Conservation (phyloP, 1,284 basidiomycete genomes). For the Rhodotorula glutinis region DNA sequence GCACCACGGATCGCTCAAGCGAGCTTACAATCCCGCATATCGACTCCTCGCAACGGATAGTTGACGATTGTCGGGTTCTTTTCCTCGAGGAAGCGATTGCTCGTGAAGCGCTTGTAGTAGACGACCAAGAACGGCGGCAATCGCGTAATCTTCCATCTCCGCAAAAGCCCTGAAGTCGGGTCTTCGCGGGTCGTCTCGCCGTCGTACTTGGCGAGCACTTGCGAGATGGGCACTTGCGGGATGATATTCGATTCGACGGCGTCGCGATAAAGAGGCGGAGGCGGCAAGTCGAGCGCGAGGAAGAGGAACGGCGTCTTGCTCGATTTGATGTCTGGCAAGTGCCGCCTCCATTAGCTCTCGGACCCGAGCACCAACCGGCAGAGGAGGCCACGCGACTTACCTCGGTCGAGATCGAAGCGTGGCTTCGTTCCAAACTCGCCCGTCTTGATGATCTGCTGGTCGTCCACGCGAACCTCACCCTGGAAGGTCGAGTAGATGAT, state of each 20-base stretch:
- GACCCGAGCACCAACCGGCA: background rate
- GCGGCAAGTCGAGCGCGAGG: conserved; percentile 89
- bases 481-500: conserved; percentile 92
- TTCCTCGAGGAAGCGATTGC: conserved; percentile 95
- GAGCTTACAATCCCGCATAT: conserved; percentile 79
- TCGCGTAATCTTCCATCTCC: conserved; percentile 80
- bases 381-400: conserved; percentile 51
- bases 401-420: conserved; percentile 83
- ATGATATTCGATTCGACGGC: conserved; percentile 95
- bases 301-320: conserved; percentile 87
- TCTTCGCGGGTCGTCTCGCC: conserved; percentile 63
- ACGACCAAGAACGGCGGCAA: conserved; percentile 90
- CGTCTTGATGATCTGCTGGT: conserved; percentile 79
- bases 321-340: conserved; percentile 71
- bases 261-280: conserved; percentile 95
- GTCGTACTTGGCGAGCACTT: conserved; percentile 93
- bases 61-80: conserved; percentile 99
- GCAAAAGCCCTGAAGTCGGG: conserved; percentile 80
- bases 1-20: background rate
- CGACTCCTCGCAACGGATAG: conserved; percentile 87
- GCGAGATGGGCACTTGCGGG: conserved; percentile 88
- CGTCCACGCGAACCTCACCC: conserved; percentile 87
- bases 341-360: background rate
- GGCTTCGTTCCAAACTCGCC: conserved; percentile 55
- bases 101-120: conserved; percentile 97